Percentiles rank a stretch among this genome's conserved stretches.
These are phyloP conservation scores for Exophiala dermatitidis DNA, from an alignment of 2,329 filamentous ascomycete genomes.

Conservation along the genomic window DNA sequence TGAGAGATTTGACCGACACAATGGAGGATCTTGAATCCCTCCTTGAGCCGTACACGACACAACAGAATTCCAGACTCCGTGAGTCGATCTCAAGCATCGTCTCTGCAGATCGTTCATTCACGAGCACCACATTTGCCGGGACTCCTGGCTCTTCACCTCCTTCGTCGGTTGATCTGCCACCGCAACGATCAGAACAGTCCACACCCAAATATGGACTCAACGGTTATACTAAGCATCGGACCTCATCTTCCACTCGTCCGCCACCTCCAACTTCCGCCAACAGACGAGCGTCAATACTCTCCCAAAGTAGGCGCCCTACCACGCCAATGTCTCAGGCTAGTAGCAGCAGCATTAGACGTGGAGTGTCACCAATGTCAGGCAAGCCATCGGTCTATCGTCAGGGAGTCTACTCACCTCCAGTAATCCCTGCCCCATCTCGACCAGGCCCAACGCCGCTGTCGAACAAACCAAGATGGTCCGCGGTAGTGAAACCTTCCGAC, in stretches of 20 bases:
- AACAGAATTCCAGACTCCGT: slow-evolving; percentile 65
- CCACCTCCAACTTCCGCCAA: slow-evolving; percentile 25
- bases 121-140: slow-evolving; percentile 60
- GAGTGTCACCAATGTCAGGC: slow-evolving; percentile 23
- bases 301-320: slow-evolving; percentile 21
- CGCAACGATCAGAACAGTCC: slow-evolving; percentile 45
- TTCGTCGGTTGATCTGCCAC: slow-evolving; percentile 54
- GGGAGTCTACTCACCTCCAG: slow-evolving; percentile 33
- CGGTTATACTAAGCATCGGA: slow-evolving; percentile 28
- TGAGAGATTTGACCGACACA: slow-evolving; percentile 66
- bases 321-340: slow-evolving; percentile 24
- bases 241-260: slow-evolving; percentile 35
- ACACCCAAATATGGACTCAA: slow-evolving; percentile 37
- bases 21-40: slow-evolving; percentile 69
- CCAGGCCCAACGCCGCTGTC: slow-evolving; percentile 40
- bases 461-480: slow-evolving; percentile 66
- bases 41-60: slow-evolving; percentile 61
- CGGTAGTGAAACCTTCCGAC: slow-evolving; percentile 56
- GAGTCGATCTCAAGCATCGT: slow-evolving; percentile 92
- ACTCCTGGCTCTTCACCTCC: slow-evolving; percentile 66
- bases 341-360: slow-evolving; percentile 14
- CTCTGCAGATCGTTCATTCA: slow-evolving; percentile 66
- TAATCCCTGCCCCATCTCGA: slow-evolving; percentile 35
- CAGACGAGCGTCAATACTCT: slow-evolving; percentile 20
- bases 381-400: slow-evolving; percentile 27